Conservation (phyloP, 2,329 filamentous ascomycete genomes). For the Neopestalotiopsis rosae region DNA sequence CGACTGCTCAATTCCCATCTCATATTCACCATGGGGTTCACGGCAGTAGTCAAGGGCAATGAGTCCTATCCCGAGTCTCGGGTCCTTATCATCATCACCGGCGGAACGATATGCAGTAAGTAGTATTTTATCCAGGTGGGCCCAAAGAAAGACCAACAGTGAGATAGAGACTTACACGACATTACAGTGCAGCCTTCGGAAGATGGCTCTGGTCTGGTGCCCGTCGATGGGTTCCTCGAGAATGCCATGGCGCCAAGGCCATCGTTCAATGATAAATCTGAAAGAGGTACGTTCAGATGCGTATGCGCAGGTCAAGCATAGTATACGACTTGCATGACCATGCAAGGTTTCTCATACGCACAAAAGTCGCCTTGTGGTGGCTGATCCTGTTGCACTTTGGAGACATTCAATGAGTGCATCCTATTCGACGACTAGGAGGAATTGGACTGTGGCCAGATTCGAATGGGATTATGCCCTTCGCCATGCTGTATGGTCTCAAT, state of each 20-base stretch:
- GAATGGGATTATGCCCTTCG: not conserved
- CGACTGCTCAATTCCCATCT: not conserved
- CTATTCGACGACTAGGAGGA: not conserved
- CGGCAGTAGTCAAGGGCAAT: constrained; percentile 27
- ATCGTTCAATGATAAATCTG: constrained; percentile 81
- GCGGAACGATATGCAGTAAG: constrained; percentile 66
- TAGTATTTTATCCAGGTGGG: constrained; percentile 48
- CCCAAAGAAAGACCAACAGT: not conserved
- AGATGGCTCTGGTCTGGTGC: constrained; percentile 71
- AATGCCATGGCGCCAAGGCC: constrained; percentile 81
- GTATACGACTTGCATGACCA: not conserved
- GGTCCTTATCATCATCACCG: constrained; percentile 90
- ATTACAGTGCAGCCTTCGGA: constrained; percentile 72
- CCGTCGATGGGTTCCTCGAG: constrained; percentile 80
- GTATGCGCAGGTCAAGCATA: constrained; percentile 25
- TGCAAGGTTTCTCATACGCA: not conserved
- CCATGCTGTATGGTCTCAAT: not conserved
- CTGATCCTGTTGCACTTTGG: not conserved
- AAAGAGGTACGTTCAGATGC: constrained; percentile 41
- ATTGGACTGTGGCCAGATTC: not conserved
- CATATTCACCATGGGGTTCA: constrained; percentile 31
- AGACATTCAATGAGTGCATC: not conserved
- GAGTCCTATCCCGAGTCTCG: constrained; percentile 70
- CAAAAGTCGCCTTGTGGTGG: not conserved
- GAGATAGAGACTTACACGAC: constrained; percentile 1